Evolutionary conservation across 2,329 filamentous ascomycete genomes (phyloP), one percentile per base, ranked within the genome.

Genomic region (Dendryphion nanum): DNA sequence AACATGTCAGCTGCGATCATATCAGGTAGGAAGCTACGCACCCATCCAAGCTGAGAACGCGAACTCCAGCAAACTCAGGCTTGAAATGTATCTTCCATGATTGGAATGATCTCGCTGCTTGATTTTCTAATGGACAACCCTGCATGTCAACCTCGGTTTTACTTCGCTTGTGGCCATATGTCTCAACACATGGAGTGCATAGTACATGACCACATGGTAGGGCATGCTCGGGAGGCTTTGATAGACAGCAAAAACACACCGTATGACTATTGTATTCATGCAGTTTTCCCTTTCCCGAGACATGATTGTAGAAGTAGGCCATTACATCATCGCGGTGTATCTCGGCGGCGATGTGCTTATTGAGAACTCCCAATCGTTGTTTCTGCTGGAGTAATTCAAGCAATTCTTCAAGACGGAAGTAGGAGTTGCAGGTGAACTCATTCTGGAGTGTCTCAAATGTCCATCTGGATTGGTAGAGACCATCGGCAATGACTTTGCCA

Each of bases 151-250:
- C 15, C 15, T 10, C 8, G 8, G 8, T 30, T 15, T 33, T 18
- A 15, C 31, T 13, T 19, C 15, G 16, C 18, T 21, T 12, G 8
- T 7, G 8, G 12, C 31, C 31, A 21, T 33, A 33, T 12, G 15
- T 55, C 42, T 48, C 54, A 18, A 74, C 45, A 44, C 72, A 74
- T 24, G 55, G 48, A 6, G 63, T 66, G 47, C 72, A 74, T 1
- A 75, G 42, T 3, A 74, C 59, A 47, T 75, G 72, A 0, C 71
- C 71, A 39, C 72, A 76, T 4, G 65, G 63, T 1, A 75, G 51
- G 2, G 60, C 48, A 42, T 74, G 67, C 41, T 72, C 63, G 1
- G 72, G 66, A 2, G 65, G 53, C 30, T 66, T 64, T 38, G 68
- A 62, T 16, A 75, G 51, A 42, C 73, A 76, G 35, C 64, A 70